Evolutionary conservation across 2,329 filamentous ascomycete species (phyloP).

Genomic region (Colletotrichum chlorophyti): DNA sequence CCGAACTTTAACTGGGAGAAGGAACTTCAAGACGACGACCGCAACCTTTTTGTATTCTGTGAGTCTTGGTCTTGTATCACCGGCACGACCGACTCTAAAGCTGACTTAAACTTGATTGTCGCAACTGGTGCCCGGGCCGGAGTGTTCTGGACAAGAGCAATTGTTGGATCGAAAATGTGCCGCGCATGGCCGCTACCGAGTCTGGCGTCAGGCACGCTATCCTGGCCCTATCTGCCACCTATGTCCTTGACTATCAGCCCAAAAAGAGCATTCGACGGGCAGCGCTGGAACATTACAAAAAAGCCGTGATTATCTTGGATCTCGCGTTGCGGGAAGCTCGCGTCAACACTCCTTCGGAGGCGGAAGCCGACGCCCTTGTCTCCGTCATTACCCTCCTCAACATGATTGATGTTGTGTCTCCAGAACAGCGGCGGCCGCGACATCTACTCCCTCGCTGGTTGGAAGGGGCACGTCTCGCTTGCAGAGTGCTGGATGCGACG

Average conservation of each 20-base stretch:
- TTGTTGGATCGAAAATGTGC: conserved; percentile 47
- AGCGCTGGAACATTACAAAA: conserved; percentile 38
- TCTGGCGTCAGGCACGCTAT: conserved; percentile 44
- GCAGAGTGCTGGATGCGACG: conserved; percentile 41
- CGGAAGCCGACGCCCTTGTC: conserved; percentile 19
- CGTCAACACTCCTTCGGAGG: background rate
- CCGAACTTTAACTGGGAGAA: background rate
- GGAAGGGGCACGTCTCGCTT: conserved; percentile 43
- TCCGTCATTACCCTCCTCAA: conserved; percentile 35
- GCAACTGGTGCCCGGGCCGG: conserved; percentile 49
- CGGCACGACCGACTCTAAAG: background rate
- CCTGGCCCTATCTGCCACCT: conserved; percentile 47
- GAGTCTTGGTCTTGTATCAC: background rate
- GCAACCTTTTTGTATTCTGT: conserved; percentile 24
- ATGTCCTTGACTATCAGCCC: conserved; percentile 48
- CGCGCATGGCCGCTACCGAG: conserved; percentile 42
- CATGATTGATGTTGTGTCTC: conserved; percentile 37
- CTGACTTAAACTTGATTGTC: conserved; percentile 42
- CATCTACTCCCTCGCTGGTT: conserved; percentile 45
- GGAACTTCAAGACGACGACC: conserved; percentile 1
- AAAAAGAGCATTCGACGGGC: conserved; percentile 38
- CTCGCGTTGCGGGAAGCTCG: conserved; percentile 1
- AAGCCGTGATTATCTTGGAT: conserved; percentile 42
- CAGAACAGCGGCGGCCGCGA: conserved; percentile 41
- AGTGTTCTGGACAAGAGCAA: conserved; percentile 46